Evolutionary conservation across 73 alveolate species (phyloP).

Genomic region (Urostyla sp.): DNA sequence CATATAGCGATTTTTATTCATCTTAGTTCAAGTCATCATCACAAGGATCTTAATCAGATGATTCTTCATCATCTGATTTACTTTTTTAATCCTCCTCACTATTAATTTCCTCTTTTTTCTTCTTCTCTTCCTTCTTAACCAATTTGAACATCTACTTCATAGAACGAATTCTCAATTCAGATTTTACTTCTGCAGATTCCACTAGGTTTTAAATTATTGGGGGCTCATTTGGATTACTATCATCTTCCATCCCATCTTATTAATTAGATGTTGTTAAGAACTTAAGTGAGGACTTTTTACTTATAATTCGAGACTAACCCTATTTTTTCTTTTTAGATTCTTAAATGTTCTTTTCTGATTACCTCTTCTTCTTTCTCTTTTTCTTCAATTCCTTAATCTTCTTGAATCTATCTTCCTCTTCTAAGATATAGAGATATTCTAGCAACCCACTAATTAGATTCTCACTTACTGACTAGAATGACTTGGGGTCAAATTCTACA

Average conservation of each 20-base stretch:
- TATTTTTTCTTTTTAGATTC: conserved; percentile 23
- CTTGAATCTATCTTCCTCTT: conserved; percentile 37
- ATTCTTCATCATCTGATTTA: conserved; percentile 1
- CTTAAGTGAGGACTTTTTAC: conserved; percentile 19
- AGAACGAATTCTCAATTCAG: conserved; percentile 26
- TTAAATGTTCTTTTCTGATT: conserved; percentile 5
- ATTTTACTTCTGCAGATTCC: neutral
- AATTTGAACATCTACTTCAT: conserved; percentile 20
- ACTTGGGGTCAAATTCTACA: conserved; percentile 29
- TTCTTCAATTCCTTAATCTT: conserved; percentile 37
- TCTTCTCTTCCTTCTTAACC: conserved; percentile 30
- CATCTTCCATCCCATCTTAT: neutral
- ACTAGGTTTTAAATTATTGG: neutral
- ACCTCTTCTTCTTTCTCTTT: conserved; percentile 45
- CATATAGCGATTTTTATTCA: conserved; percentile 16
- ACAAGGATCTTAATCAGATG: conserved; percentile 52
- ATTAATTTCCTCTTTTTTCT: neutral
- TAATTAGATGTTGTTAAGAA: neutral
- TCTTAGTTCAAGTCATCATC: conserved; percentile 50
- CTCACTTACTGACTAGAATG: conserved; percentile 48
- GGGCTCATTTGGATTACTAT: conserved; percentile 45
- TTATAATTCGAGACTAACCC: neutral
- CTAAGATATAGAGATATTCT: conserved; percentile 22
- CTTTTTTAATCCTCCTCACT: conserved; percentile 13
- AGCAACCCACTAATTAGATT: conserved; percentile 24